These are phyloP conservation scores for Striga hermonthica DNA, from an alignment of 305 asterid species.

Conservation along the genomic window DNA sequence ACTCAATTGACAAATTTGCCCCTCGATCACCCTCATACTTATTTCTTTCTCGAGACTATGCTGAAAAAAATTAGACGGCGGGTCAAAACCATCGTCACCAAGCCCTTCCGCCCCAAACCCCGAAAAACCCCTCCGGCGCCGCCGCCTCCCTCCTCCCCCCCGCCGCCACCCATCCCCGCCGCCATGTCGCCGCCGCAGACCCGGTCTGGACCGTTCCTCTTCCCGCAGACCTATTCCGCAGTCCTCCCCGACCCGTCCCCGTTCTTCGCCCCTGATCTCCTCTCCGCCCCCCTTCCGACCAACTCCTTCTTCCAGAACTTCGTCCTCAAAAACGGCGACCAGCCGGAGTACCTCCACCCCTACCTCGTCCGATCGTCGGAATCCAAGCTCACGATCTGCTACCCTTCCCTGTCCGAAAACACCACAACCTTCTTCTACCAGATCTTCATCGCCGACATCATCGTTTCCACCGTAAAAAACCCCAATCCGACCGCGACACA, in stretches of 20 bases:
- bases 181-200: constrained; percentile 21
- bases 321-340: constrained; percentile 73
- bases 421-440: constrained; percentile 59
- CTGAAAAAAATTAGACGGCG: constrained; percentile 50
- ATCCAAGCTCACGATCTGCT: constrained; percentile 58
- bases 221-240: constrained; percentile 56
- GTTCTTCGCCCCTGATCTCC: constrained; percentile 62
- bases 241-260: constrained; percentile 75
- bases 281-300: constrained; percentile 66
- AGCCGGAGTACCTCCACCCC: constrained; percentile 75
- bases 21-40: constrained; percentile 31
- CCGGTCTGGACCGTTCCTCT: constrained; percentile 47
- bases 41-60: constrained; percentile 30
- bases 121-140: constrained; percentile 27
- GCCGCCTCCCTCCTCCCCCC: constrained; percentile 33
- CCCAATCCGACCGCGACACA: constrained; percentile 46
- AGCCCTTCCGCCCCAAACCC: constrained; percentile 45
- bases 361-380: constrained; percentile 56
- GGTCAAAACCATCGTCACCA: constrained; percentile 42
- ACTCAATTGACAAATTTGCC: constrained; percentile 6
- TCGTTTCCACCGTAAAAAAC: constrained; percentile 47
- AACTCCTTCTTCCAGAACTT: constrained; percentile 77
- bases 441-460: constrained; percentile 54
- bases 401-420: constrained; percentile 48
- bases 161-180: constrained; percentile 30